These are phyloP conservation scores for Juglanconis juglandina DNA, from an alignment of 2,329 filamentous ascomycete species.

Conservation along the genomic window DNA sequence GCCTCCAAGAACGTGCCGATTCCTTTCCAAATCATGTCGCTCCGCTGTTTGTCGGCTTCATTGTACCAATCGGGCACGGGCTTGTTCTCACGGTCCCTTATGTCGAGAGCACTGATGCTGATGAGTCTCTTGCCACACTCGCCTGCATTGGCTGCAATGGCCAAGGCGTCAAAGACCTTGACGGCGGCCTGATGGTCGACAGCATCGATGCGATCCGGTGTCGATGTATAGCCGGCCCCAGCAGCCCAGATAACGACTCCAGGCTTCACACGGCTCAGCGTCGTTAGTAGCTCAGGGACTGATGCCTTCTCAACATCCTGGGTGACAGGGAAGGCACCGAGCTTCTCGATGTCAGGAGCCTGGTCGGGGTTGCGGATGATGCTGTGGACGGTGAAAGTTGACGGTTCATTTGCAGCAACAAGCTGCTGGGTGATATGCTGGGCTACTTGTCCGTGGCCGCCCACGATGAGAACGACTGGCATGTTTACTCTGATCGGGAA, in stretches of 20 bases:
- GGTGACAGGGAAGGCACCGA: conserved; percentile 40
- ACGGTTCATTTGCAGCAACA: conserved; percentile 2
- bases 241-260: conserved; percentile 33
- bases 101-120: conserved; percentile 42
- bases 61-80: conserved; percentile 41
- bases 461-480: conserved; percentile 11
- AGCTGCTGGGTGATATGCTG: conserved; percentile 14
- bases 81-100: conserved; percentile 36
- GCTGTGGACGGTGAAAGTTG: conserved; percentile 21
- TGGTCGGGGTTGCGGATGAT: conserved; percentile 32
- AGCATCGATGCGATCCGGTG: conserved; percentile 36
- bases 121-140: conserved; percentile 40
- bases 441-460: conserved; percentile 16
- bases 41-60: conserved; percentile 33
- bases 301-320: conserved; percentile 38
- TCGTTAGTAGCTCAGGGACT: conserved; percentile 33
- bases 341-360: conserved; percentile 30
- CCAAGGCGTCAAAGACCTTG: conserved; percentile 41
- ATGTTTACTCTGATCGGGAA: not conserved
- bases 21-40: conserved; percentile 34
- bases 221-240: conserved; percentile 28
- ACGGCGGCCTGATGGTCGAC: conserved; percentile 46
- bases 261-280: conserved; percentile 32
- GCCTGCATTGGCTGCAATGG: conserved; percentile 29
- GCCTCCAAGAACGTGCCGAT: conserved; percentile 39